Conservation (phyloP, 345 rosid genomes). For the Cardiospermum halicacabum region DNA sequence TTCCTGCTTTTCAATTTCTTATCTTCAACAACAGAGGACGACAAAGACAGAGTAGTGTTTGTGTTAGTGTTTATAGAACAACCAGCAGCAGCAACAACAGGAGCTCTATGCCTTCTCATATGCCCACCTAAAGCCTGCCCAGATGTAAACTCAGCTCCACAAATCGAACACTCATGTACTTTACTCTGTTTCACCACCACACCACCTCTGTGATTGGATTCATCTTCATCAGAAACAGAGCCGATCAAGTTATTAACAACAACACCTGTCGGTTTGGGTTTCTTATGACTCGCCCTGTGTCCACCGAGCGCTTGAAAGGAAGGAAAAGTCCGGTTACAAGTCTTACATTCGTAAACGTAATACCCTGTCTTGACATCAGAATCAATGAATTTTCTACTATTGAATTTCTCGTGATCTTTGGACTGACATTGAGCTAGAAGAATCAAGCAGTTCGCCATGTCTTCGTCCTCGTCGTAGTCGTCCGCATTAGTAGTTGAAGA, state of each 20-base stretch:
- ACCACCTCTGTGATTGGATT: slow-evolving; percentile 19
- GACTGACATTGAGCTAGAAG: slow-evolving; percentile 75
- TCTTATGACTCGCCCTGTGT: slow-evolving; percentile 96
- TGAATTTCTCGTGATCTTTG: slow-evolving; percentile 38
- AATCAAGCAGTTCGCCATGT: slow-evolving; percentile 91
- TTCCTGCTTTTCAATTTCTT: slow-evolving; percentile 51
- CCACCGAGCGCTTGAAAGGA: slow-evolving; percentile 99
- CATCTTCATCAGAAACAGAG: slow-evolving; percentile 28
- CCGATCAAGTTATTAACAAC: slow-evolving; percentile 12
- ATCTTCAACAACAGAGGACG: slow-evolving; percentile 27
- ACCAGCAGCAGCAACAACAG: no score
- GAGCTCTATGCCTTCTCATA: slow-evolving; percentile 85
- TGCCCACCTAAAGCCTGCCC: slow-evolving; percentile 99
- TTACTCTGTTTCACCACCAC: no score
- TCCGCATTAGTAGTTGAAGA: no score
- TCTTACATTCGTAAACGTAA: slow-evolving; percentile 88
- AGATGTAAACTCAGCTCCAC: slow-evolving; percentile 84
- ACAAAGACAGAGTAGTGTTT: slow-evolving; percentile 35
- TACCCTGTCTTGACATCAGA: slow-evolving; percentile 58
- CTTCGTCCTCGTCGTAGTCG: slow-evolving; percentile 87
- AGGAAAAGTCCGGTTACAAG: slow-evolving; percentile 77
- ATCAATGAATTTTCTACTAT: slow-evolving; percentile 58
- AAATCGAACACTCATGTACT: slow-evolving; percentile 87
- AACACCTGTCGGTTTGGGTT: slow-evolving; percentile 56
- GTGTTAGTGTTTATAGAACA: no score